Base-by-base conservation (phyloP, 176 grass and related monocot genomes). In the Metroxylon sagu region DNA sequence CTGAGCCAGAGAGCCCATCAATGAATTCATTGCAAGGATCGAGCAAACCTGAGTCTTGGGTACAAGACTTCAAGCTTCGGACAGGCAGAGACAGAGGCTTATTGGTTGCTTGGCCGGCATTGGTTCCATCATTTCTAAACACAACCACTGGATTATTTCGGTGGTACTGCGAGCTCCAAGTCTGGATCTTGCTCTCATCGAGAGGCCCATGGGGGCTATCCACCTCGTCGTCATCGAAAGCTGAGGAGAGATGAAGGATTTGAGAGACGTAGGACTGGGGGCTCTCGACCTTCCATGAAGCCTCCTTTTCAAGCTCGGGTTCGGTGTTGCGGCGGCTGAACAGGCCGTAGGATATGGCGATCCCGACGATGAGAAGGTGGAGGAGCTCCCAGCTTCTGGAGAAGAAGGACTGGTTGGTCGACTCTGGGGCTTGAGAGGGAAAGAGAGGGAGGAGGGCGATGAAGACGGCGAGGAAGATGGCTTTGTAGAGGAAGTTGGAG, bases 341-440 rank as follows among this genome's bases (percentile, higher is more conserved):
- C 3, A 98, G 73, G 54, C 93, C 93, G 65, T 98, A 98, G 0
- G 93, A 91, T 18, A 98, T 71, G 19, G 76, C 87, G 73, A 98
- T 78, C 19, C 93, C 93, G 4, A 98, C 80, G 63, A 98, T 56
- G 3, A 98, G 93, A 43, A 98, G 84, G 57, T 85, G 87, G 18
- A 98, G 59, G 18, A 98, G 81, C 76, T 98, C 93, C 84, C 84
- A 98, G 4, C 56, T 60, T 67, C 89, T 83, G 84, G 68, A 83
- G 49, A 88, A 56, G 77, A 92, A 69, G 71, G 74, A 69, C 71
- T 89, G 79, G 3, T 76, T 48, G 2, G 56, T 5, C 6, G 76
- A 69, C 2, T 70, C 83, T 5, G 92, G 76, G n/a, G 64, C 56
- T 66, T 84, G 83, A 21, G 81, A 82, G 2, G 84, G 87, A 5